Evolutionary conservation across 208 protist genomes (phyloP).

Genomic region (Leishmania aethiopica): DNA sequence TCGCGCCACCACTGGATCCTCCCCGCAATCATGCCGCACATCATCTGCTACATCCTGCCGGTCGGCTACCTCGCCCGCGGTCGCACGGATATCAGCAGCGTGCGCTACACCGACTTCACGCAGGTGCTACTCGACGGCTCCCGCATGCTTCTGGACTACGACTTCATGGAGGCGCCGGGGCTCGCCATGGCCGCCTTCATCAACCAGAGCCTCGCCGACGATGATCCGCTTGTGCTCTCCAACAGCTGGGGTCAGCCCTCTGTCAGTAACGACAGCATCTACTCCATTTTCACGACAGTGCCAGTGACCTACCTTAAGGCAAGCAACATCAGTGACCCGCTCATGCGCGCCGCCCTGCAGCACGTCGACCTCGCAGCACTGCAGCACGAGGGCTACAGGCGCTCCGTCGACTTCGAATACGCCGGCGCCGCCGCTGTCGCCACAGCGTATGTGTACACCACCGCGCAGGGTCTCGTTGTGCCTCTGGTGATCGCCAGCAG

Average conservation of each 20-base stretch:
- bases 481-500: slow-evolving; percentile 10
- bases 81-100: background rate
- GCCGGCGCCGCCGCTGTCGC: background rate
- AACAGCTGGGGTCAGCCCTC: slow-evolving; percentile 35
- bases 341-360: slow-evolving; percentile 42
- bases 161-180: background rate
- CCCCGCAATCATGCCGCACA: background rate
- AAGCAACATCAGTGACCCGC: slow-evolving; percentile 30
- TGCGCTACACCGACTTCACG: slow-evolving; percentile 5
- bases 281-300: background rate
- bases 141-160: background rate
- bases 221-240: slow-evolving; percentile 21
- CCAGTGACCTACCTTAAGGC: slow-evolving; percentile 13
- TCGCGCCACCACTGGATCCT: background rate
- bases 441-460: slow-evolving; percentile 3
- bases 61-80: slow-evolving; percentile 15
- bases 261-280: slow-evolving; percentile 7
- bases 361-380: slow-evolving; percentile 27
- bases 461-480: background rate
- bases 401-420: slow-evolving; percentile 12
- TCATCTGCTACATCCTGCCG: slow-evolving; percentile 16
- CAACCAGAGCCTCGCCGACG: slow-evolving; percentile 12
- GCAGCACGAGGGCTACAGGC: background rate
- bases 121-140: slow-evolving; percentile 15
- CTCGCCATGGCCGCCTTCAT: slow-evolving; percentile 10